Conservation (phyloP, 2,329 filamentous ascomycete species). For the Aspergillus uvarum region DNA sequence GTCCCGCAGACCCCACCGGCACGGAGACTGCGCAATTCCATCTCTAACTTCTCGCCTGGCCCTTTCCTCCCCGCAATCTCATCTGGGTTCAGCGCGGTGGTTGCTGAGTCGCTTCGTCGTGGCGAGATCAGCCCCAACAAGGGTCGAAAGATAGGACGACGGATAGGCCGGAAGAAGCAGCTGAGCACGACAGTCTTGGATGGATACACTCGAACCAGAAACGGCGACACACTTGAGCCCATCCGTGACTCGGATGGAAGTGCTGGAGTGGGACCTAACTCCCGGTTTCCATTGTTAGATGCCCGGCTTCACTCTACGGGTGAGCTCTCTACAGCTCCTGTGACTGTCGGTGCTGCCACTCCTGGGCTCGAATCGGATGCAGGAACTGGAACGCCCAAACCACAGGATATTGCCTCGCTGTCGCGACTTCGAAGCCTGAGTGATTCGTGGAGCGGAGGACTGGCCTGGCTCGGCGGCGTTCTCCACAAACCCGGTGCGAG, state of each 20-base stretch:
- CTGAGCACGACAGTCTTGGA: slow-evolving; percentile 28
- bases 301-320: slow-evolving; percentile 31
- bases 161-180: slow-evolving; percentile 30
- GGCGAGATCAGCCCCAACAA: slow-evolving; percentile 48
- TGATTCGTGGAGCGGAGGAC: slow-evolving; percentile 37
- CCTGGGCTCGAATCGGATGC: slow-evolving; percentile 22
- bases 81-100: slow-evolving; percentile 60
- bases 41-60: slow-evolving; percentile 57
- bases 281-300: slow-evolving; percentile 23
- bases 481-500: slow-evolving; percentile 23
- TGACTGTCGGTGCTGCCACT: slow-evolving; percentile 23
- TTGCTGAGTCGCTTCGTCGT: slow-evolving; percentile 64
- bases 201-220: slow-evolving; percentile 17
- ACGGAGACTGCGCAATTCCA: slow-evolving; percentile 46
- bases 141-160: slow-evolving; percentile 29
- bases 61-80: slow-evolving; percentile 62
- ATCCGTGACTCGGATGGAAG: slow-evolving; percentile 23
- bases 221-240: slow-evolving; percentile 18
- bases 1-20: slow-evolving; percentile 40
- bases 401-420: slow-evolving; percentile 20
- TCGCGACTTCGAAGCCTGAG: slow-evolving; percentile 38
- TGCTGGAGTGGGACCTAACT: slow-evolving; percentile 17
- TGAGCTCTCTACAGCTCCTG: slow-evolving; percentile 19
- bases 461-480: slow-evolving; percentile 38
- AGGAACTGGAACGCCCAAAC: slow-evolving; percentile 9